These are phyloP conservation scores for Talaromyces sp. DNA, from an alignment of 2,329 filamentous ascomycete genomes.

Conservation along the genomic window DNA sequence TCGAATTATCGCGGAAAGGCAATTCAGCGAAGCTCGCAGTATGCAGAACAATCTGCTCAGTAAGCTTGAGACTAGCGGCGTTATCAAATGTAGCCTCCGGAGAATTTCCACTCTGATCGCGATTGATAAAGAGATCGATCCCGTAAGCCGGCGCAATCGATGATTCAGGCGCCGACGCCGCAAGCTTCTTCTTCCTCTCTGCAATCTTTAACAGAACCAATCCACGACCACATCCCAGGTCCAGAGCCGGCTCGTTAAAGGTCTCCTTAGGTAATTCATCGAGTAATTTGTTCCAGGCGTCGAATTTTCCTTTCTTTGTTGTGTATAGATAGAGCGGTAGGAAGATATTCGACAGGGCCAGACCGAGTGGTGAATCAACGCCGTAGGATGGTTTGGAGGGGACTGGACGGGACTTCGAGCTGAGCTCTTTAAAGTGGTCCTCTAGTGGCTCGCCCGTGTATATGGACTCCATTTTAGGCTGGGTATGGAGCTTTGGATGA, in stretches of 20 bases:
- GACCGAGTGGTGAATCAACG: neutral
- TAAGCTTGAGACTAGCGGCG: neutral
- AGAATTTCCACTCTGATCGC: slow-evolving; percentile 1
- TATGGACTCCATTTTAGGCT: neutral
- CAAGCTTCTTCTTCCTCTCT: neutral
- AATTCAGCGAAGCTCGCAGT: slow-evolving; percentile 1
- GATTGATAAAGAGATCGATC: slow-evolving; percentile 1
- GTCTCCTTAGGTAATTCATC: neutral
- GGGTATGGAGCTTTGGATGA: neutral
- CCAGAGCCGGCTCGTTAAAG: neutral
- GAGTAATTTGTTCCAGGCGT: slow-evolving; percentile 1
- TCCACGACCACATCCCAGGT: slow-evolving; percentile 2
- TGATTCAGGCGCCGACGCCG: neutral
- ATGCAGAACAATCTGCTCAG: neutral
- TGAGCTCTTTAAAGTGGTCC: neutral
- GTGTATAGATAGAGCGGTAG: slow-evolving; percentile 2
- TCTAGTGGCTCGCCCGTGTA: neutral
- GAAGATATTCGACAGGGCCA: neutral
- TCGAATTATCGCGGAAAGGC: neutral
- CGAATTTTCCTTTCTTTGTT: neutral
- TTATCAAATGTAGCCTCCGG: slow-evolving; percentile 5
- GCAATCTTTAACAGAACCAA: slow-evolving; percentile 2
- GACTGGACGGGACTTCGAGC: neutral
- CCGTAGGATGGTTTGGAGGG: slow-evolving; percentile 1
- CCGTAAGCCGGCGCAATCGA: neutral